Base-by-base conservation (phyloP, 2,329 filamentous ascomycete species). In the Calonectria crousiana region DNA sequence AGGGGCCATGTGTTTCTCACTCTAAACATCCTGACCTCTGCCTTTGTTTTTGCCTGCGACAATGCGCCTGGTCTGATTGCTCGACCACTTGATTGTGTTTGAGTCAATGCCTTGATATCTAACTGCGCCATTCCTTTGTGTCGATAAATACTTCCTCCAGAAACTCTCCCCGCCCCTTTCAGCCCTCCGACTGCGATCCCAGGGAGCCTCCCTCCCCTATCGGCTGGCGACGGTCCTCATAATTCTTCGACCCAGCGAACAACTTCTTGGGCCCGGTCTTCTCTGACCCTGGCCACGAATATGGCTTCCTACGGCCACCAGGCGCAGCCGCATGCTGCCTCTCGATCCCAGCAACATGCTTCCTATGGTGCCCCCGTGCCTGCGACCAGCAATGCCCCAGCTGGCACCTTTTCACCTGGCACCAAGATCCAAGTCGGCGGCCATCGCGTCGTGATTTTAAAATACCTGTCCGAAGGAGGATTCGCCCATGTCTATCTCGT, bases 401-500 rank as follows among this genome's bases (percentile, higher is more conserved):
- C 92, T 69, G 97, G 97, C 78, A 98, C 96, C 74, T 98, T 99
- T 84, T 88, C 93, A 67, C 93, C 97, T 9, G 96, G 96, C 53
- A 99, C 97, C 76, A 98, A 98, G 89, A 97, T 99, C 81, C 96
- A 98, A 84, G 95, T 98, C 71, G 97, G 97, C 83, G 92, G 91
- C 83, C 97, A 99, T 85, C 93, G 95, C 77, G 96, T 98, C 74
- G 91, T 97, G 67, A 97, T 99, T 79, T 95, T 98, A 83, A 97
- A 96, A 85, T 99, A 99, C 86, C 93, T 99, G 64, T 98, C 97
- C 76, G 97, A 99, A 87, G 97, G 97, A 79, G 97, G 97, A 51
- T 99, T 99, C 83, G 97, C 97, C 80, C 97, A 99, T 85, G 97
- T 99, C 82, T 99, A 99, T 86, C 93, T 98, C 65, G 97, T 98